Conservation (phyloP, 1,139 yeast species). For the Blastobotrys serpentis region DNA sequence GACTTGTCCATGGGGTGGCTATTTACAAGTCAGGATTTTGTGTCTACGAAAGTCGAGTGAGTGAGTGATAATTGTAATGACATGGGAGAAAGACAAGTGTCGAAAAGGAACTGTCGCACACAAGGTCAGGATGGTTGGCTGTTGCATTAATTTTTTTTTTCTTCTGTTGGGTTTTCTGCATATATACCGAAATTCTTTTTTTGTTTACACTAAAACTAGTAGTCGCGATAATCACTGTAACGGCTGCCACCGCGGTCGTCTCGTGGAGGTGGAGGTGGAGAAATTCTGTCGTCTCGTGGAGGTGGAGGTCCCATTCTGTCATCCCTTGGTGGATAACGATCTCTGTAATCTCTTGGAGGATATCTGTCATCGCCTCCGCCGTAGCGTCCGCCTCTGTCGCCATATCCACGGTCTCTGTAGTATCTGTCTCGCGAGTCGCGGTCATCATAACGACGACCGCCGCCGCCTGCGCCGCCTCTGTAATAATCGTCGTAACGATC, state of each 20-base stretch:
- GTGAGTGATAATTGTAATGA: no score
- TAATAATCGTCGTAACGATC: no score
- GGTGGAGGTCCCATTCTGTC: slow-evolving; percentile 26
- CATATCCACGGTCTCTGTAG: slow-evolving; percentile 31
- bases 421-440: slow-evolving; percentile 30
- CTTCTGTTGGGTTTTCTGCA: slow-evolving; percentile 6
- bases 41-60: no score
- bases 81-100: background rate
- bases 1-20: slow-evolving; percentile 1
- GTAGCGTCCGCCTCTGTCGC: slow-evolving; percentile 29
- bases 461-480: no score
- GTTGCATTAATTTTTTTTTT: slow-evolving; percentile 2
- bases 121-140: background rate
- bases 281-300: slow-evolving; percentile 29
- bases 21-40: no score
- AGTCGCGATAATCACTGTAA: slow-evolving; percentile 10
- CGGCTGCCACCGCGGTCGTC: slow-evolving; percentile 15
- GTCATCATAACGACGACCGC: slow-evolving; percentile 24
- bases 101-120: background rate
- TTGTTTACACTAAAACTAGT: slow-evolving; percentile 9
- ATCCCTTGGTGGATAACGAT: slow-evolving; percentile 24
- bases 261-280: slow-evolving; percentile 18
- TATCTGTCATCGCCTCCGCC: slow-evolving; percentile 26
- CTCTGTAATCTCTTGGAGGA: slow-evolving; percentile 23
- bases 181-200: slow-evolving; percentile 5